These are phyloP conservation scores for Nannizzia gypsea DNA, from an alignment of 2,329 filamentous ascomycete species.

Conservation along the genomic window DNA sequence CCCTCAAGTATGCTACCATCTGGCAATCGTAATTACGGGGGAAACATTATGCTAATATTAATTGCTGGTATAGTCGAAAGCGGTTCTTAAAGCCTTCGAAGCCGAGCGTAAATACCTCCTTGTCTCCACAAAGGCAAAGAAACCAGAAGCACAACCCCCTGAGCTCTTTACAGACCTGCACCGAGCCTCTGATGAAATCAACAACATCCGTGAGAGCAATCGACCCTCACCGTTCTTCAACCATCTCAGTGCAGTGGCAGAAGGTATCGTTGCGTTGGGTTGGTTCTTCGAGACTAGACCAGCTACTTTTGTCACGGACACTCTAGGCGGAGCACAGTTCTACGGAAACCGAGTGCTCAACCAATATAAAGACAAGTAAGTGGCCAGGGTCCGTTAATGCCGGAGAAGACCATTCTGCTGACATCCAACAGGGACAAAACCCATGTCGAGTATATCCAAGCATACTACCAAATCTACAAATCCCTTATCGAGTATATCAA, in stretches of 20 bases:
- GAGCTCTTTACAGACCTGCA: constrained; percentile 80
- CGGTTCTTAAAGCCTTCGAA: constrained; percentile 56
- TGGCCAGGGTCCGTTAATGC: not conserved
- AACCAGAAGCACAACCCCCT: constrained; percentile 63
- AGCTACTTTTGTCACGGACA: constrained; percentile 72
- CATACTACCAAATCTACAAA: constrained; percentile 86
- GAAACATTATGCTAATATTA: not conserved
- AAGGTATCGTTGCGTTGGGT: constrained; percentile 77
- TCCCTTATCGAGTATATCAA: constrained; percentile 75
- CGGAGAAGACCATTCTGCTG: constrained; percentile 12
- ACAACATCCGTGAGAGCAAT: constrained; percentile 70
- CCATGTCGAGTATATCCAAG: constrained; percentile 78
- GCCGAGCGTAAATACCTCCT: constrained; percentile 81
- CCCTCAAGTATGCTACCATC: constrained; percentile 54
- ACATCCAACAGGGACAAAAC: constrained; percentile 51
- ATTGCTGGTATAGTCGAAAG: constrained; percentile 36
- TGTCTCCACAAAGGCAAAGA: constrained; percentile 81
- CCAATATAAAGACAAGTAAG: constrained; percentile 71
- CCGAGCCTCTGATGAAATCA: constrained; percentile 65
- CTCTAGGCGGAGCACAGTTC: constrained; percentile 74
- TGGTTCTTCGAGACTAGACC: constrained; percentile 86
- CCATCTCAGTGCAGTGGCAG: constrained; percentile 75
- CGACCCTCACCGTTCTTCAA: constrained; percentile 63
- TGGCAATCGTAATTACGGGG: not conserved
- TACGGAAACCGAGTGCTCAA: constrained; percentile 90